Evolutionary conservation across 1,139 yeast species (phyloP), one percentile per base, ranked within the genome.

Genomic region (Candida sp.): DNA sequence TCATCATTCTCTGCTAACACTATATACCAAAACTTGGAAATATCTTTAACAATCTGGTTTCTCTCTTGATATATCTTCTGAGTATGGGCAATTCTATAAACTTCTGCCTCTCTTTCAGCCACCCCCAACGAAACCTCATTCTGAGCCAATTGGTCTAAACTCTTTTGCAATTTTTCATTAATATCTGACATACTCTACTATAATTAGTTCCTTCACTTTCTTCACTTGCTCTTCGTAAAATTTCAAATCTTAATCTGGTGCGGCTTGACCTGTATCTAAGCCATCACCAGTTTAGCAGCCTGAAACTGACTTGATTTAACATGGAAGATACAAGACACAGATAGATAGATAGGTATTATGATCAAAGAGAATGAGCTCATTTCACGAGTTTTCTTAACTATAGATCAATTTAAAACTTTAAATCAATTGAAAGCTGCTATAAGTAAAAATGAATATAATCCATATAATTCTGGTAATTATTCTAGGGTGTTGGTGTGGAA

Each of bases 11-110:
- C 87, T 0, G 89, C 86, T 21, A 86, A 63, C 0, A 84, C 88
- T 45, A 84, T 77, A 59, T 82, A 84, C 95, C 95, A 86, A 58
- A 86, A 84, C 49, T 79, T 79, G 1, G 87, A 87, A 38, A 86
- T 77, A 4, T 67, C 57, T 7, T 53, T 45, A 22, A 81, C 65
- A 22, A 75, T 65, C 7, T 54, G 57, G 38, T 84, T 68, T 54
- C 95, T 66, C 43, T 71, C 62, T 7, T 54, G 58, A 56, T 77
- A 84, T 12, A 83, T 68, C 22, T 73, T 68, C 47, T 74, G 76
- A 8, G 85, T 74, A 36, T 71, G 65, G 43, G 66, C 65, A 41
- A 83, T 63, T 44, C 87, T 70, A 52, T 57, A 69, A 33, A 70
- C 55, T 43, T 69, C 88, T 12, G 79, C 77, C 35, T 81, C 79